Percentiles rank a stretch among this genome's conserved stretches.
phyloP scores from a whole-genome alignment of 2,329 filamentous ascomycete genomes.

The Microthyrium microscopicum region DNA sequence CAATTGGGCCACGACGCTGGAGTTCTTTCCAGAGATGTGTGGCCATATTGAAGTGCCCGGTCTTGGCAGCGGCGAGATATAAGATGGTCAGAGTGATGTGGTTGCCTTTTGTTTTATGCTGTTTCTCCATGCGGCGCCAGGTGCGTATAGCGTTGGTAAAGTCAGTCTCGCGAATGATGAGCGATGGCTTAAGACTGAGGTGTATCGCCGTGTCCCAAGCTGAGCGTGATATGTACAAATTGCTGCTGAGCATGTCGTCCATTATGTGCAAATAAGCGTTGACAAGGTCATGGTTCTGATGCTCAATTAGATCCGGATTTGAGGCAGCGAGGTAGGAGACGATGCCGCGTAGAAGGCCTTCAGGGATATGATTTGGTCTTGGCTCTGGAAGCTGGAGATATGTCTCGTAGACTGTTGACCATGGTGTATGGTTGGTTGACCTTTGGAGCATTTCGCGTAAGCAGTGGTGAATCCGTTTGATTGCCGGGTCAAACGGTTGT shows the following conservation, averaged over 20 bases:
- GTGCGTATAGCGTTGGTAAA: conserved; percentile 54
- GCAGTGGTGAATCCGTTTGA: too few relatives aligned
- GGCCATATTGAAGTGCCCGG: conserved; percentile 66
- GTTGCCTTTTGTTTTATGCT: conserved; percentile 46
- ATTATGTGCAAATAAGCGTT: conserved; percentile 63
- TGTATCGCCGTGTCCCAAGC: conserved; percentile 80
- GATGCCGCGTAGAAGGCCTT: background rate
- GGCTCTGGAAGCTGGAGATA: conserved; percentile 46
- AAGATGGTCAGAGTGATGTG: conserved; percentile 85
- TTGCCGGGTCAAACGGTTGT: too few relatives aligned
- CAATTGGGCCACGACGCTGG: conserved; percentile 46
- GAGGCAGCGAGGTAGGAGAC: too few relatives aligned
- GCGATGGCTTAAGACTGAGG: conserved; percentile 58
- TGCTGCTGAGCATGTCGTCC: conserved; percentile 63
- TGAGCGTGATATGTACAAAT: conserved; percentile 45
- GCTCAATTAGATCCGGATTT: too few relatives aligned
- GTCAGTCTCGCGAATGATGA: conserved; percentile 39
- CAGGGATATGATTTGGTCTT: conserved; percentile 36
- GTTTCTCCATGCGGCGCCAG: conserved; percentile 81
- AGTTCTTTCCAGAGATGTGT: conserved; percentile 79
- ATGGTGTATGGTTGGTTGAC: conserved; percentile 31
- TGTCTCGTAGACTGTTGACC: conserved; percentile 50
- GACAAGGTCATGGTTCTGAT: background rate
- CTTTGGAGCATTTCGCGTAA: conserved; percentile 35
- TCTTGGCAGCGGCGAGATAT: conserved; percentile 74